Evolutionary conservation across 768 basidiomycete species (phyloP).

Genomic region (Astraeus odoratus): DNA sequence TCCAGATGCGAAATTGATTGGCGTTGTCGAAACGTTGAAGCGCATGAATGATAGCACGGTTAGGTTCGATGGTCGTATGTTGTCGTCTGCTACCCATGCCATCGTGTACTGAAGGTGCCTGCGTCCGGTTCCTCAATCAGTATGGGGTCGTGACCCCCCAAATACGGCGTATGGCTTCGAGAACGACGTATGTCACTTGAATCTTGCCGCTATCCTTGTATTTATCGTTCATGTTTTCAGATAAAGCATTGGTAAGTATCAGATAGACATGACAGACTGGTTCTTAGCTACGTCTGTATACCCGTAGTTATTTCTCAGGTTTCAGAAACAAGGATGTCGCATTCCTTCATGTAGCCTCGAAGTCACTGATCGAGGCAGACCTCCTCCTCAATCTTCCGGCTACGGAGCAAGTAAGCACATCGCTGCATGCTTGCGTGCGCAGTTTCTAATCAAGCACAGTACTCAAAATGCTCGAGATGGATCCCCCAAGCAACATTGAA

Average conservation of each 20-base stretch:
- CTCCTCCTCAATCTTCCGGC: slow-evolving; percentile 77
- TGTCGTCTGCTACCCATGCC: background rate
- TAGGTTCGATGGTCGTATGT: slow-evolving; percentile 57
- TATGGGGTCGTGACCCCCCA: slow-evolving; percentile 58
- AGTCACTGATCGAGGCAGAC: slow-evolving; percentile 75
- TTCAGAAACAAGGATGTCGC: slow-evolving; percentile 77
- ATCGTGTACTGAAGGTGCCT: background rate
- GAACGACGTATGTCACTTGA: slow-evolving; percentile 41
- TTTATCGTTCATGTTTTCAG: slow-evolving; percentile 17
- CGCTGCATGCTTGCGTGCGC: background rate
- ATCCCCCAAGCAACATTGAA: slow-evolving; percentile 22
- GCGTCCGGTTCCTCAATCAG: slow-evolving; percentile 18
- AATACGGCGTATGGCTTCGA: slow-evolving; percentile 73
- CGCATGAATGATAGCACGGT: slow-evolving; percentile 48
- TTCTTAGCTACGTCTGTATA: background rate
- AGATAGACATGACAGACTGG: background rate
- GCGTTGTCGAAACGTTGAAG: slow-evolving; percentile 48
- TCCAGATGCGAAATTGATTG: slow-evolving; percentile 64
- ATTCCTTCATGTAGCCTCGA: slow-evolving; percentile 67
- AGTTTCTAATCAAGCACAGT: slow-evolving; percentile 18
- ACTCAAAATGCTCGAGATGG: slow-evolving; percentile 31
- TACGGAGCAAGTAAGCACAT: slow-evolving; percentile 56
- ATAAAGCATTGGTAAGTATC: slow-evolving; percentile 43
- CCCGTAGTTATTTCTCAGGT: slow-evolving; percentile 57
- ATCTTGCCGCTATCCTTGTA: background rate